These are phyloP conservation scores for Populus euphratica DNA, from an alignment of 345 rosid species.

Conservation along the genomic window DNA sequence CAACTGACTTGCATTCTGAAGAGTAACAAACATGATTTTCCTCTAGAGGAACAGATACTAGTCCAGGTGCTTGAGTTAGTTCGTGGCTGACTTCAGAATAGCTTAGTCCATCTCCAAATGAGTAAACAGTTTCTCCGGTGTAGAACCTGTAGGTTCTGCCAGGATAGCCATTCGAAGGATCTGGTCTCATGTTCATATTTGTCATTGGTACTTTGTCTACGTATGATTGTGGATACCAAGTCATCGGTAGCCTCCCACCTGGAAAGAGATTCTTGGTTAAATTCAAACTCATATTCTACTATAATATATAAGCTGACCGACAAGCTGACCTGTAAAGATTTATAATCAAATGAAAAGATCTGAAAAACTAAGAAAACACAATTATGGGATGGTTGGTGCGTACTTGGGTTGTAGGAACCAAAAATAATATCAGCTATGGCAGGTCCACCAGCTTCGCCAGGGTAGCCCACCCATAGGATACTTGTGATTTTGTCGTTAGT, in stretches of 20 bases:
- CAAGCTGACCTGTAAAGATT: background rate
- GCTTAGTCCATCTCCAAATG: constrained; percentile 89
- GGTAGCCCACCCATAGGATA: constrained; percentile 93
- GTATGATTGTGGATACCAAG: constrained; percentile 90
- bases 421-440: constrained; percentile 82
- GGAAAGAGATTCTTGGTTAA: constrained; percentile 5
- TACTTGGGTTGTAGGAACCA: constrained; percentile 81
- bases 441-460: constrained; percentile 92
- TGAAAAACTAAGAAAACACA: background rate
- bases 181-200: constrained; percentile 92
- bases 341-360: background rate
- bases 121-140: constrained; percentile 74
- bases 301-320: background rate
- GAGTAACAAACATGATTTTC: constrained; percentile 52
- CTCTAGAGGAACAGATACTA: constrained; percentile 43
- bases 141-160: constrained; percentile 88
- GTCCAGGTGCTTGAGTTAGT: constrained; percentile 52
- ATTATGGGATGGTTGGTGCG: constrained; percentile 2
- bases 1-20: constrained; percentile 55
- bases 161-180: constrained; percentile 67
- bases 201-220: constrained; percentile 79
- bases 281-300: background rate
- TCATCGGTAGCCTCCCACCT: constrained; percentile 94
- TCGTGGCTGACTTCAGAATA: constrained; percentile 46
- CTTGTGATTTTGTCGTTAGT: constrained; percentile 50